phyloP scores from a whole-genome alignment of 2,329 filamentous ascomycete genomes.

The Arthrobotrys sinensis region DNA sequence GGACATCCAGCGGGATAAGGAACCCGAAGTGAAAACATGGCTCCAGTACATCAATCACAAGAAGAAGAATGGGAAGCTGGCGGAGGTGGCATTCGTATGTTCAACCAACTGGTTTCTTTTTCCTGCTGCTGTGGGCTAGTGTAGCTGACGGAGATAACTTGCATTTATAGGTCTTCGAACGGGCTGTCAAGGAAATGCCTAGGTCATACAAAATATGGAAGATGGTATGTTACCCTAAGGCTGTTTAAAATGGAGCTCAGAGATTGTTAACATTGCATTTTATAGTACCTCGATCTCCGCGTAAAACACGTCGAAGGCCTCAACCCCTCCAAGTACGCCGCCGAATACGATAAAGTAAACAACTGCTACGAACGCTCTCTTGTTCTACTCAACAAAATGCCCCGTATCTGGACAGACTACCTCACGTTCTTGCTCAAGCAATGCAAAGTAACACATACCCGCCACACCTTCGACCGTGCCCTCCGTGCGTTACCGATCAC shows the following conservation, averaged over 20 bases:
- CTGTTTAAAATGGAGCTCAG: slow-evolving; percentile 57
- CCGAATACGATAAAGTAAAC: slow-evolving; percentile 94
- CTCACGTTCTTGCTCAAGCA: slow-evolving; percentile 90
- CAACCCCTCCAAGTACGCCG: slow-evolving; percentile 83
- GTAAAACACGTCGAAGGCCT: slow-evolving; percentile 84
- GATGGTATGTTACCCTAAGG: slow-evolving; percentile 73
- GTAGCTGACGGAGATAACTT: slow-evolving; percentile 7
- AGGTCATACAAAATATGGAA: slow-evolving; percentile 99
- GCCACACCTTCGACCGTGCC: slow-evolving; percentile 91
- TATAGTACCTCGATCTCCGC: slow-evolving; percentile 86
- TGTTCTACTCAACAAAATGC: slow-evolving; percentile 98
- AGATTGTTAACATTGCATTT: slow-evolving; percentile 10
- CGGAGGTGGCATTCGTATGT: slow-evolving; percentile 83
- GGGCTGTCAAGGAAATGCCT: slow-evolving; percentile 89
- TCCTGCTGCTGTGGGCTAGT: slow-evolving; percentile 63
- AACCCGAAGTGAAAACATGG: slow-evolving; percentile 90
- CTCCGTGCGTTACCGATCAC: slow-evolving; percentile 91
- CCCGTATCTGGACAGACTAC: slow-evolving; percentile 98
- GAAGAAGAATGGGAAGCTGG: slow-evolving; percentile 83
- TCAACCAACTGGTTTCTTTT: slow-evolving; percentile 63
- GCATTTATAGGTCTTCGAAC: slow-evolving; percentile 78
- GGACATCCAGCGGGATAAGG: slow-evolving; percentile 86
- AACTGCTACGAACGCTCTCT: slow-evolving; percentile 92
- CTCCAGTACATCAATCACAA: slow-evolving; percentile 95
- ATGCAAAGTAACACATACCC: slow-evolving; percentile 88